Evolutionary conservation across 768 basidiomycete genomes (phyloP).

Genomic region (Pleurotus cornucopiae): DNA sequence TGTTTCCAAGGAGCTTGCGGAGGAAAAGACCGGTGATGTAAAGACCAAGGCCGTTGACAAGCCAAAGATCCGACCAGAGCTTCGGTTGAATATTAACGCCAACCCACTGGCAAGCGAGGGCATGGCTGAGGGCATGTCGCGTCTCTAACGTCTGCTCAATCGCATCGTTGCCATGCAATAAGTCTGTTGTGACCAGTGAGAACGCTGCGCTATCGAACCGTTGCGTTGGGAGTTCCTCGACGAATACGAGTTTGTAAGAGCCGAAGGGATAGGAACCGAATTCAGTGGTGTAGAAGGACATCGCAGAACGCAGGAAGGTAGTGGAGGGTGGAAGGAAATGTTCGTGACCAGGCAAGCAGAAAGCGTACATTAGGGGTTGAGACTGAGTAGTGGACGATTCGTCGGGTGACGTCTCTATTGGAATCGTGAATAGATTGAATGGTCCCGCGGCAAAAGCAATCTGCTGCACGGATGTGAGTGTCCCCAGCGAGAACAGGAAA

Average conservation of each 20-base stretch:
- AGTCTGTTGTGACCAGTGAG: conserved; percentile 72
- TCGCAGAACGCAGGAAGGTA: conserved; percentile 77
- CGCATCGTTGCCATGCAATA: conserved; percentile 82
- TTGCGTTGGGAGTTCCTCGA: conserved; percentile 80
- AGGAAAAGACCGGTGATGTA: conserved; percentile 89
- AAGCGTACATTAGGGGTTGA: conserved; percentile 81
- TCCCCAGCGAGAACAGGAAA: conserved; percentile 85
- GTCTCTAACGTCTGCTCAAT: conserved; percentile 94
- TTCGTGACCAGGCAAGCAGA: conserved; percentile 90
- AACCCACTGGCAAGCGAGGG: conserved; percentile 93
- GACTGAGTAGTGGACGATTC: conserved; percentile 54
- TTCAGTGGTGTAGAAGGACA: conserved; percentile 89
- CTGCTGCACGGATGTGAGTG: conserved; percentile 92
- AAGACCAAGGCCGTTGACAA: conserved; percentile 89
- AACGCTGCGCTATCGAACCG: conserved; percentile 85
- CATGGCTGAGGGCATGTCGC: conserved; percentile 79
- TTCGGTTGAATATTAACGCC: conserved; percentile 95
- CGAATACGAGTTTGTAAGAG: conserved; percentile 92
- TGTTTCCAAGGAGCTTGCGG: conserved; percentile 85
- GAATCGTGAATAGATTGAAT: conserved; percentile 74
- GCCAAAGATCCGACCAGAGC: conserved; percentile 92
- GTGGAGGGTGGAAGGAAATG: conserved; percentile 64
- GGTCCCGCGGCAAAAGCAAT: conserved; percentile 95
- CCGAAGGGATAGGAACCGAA: conserved; percentile 96
- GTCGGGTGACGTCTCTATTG: conserved; percentile 54